A percentile compares a stretch with the other conserved stretches of the same genome.
Conservation (phyloP, 169 alveolate genomes). For the Cyclospora cayetanensis region DNA sequence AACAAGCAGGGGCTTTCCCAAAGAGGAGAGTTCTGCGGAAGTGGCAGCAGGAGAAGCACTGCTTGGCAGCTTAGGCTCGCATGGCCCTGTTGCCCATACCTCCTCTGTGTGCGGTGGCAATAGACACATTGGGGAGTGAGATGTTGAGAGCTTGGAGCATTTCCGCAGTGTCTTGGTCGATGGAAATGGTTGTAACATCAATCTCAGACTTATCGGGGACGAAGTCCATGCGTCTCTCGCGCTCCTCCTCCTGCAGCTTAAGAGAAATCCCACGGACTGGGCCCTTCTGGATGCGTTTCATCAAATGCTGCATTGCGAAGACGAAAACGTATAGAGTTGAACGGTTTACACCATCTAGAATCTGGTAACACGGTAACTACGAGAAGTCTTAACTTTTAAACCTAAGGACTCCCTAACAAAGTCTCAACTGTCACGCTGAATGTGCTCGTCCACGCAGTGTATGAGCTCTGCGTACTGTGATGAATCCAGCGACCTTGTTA, state of each 20-base stretch:
- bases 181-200: constrained; percentile 87
- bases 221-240: constrained; percentile 98
- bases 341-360: too few species aligned
- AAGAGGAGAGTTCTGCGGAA: too few species aligned
- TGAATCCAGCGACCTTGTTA: constrained; percentile 89
- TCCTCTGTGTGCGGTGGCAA: constrained; percentile 29
- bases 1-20: too few species aligned
- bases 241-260: constrained; percentile 99
- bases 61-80: not conserved
- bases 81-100: constrained; percentile 8
- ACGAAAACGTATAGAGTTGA: too few species aligned
- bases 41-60: too few species aligned
- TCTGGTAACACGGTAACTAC: too few species aligned
- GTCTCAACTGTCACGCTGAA: not conserved
- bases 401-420: not conserved
- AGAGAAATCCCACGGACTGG: constrained; percentile 99
- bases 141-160: constrained; percentile 82
- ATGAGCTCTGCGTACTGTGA: constrained; percentile 69
- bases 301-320: constrained; percentile 77
- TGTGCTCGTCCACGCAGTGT: not conserved
- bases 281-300: constrained; percentile 97
- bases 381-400: too few species aligned
- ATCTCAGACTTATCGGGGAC: constrained; percentile 96
- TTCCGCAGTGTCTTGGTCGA: constrained; percentile 91
- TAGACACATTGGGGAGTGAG: constrained; percentile 58